Evolutionary conservation across 2,329 filamentous ascomycete genomes (phyloP), one percentile per base, ranked within the genome.

Genomic region (Alternaria ventricosa): DNA sequence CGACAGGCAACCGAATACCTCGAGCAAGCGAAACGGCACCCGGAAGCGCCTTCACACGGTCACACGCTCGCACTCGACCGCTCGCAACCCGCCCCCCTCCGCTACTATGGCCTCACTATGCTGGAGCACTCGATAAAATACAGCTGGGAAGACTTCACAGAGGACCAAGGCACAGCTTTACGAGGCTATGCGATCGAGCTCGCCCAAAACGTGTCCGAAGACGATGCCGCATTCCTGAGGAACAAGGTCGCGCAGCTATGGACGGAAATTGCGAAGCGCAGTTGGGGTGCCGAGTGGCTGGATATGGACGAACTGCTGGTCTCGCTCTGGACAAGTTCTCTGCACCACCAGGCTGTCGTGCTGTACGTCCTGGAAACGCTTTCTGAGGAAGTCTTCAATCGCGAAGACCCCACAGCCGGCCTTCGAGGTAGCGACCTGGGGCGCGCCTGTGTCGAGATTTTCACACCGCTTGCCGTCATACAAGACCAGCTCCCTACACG

Each of bases 191-290:
- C 97, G 46, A 82, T 97, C 60, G 86, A 90, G 76, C 89, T 99
- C 12, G 92, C 93, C 12, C 88, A 91, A 74, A 86, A 87, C 65
- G 84, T 96, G 46, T 85, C 88, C 6, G 86, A 87, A 49, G 86
- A 89, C 20, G 95, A 98, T 76, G 92, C 93, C 3, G 80, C 87
- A 30, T 99, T 94, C 78, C 84, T 97, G 68, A 88, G 95, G 71
- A 98, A 97, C 85, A 99, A 99, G 83, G 90, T 96, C 33, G 93
- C 93, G 27, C 92, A 97, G 81, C 83, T 99, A 65, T 99, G 96
- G 96, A 92, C 94, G 8, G 96, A 98, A 80, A 86, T 97, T 57
- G 94, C 94, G 44, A 98, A 98, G 83, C 88, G 95, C 73, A 92
- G 89, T 76, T 99, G 96, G 96, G 93, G 87, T n/a, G 86, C 88